Evolutionary conservation across 2,329 filamentous ascomycete genomes (phyloP).

Genomic region (Cladophialophora chaetospira): DNA sequence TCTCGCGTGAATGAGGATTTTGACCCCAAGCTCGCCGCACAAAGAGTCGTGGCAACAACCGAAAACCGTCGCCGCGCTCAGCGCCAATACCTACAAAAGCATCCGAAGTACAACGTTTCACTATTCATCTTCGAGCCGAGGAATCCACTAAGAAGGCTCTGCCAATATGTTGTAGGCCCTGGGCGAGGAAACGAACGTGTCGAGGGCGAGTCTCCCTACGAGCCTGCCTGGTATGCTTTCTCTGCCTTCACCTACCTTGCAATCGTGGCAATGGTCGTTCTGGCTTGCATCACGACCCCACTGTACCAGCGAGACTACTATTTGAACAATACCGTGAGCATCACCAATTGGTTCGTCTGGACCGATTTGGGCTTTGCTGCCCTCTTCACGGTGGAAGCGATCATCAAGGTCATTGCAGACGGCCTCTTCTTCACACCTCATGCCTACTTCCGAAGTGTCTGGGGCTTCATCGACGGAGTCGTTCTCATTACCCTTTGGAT

Average conservation of each 20-base stretch:
- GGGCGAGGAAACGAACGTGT: slow-evolving; percentile 84
- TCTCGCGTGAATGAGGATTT: slow-evolving; percentile 72
- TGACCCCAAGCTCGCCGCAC: slow-evolving; percentile 84
- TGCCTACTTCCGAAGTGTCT: slow-evolving; percentile 92
- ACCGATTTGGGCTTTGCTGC: slow-evolving; percentile 86
- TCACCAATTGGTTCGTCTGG: slow-evolving; percentile 91
- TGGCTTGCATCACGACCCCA: slow-evolving; percentile 92
- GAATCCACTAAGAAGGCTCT: slow-evolving; percentile 77
- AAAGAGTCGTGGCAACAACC: slow-evolving; percentile 81
- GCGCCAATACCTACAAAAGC: slow-evolving; percentile 80
- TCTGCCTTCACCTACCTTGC: slow-evolving; percentile 91
- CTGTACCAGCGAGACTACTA: slow-evolving; percentile 92
- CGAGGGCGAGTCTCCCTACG: slow-evolving; percentile 86
- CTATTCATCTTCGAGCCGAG: slow-evolving; percentile 80
- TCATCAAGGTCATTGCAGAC: slow-evolving; percentile 92
- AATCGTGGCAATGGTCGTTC: slow-evolving; percentile 95
- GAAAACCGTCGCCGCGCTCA: slow-evolving; percentile 84
- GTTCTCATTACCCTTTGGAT: slow-evolving; percentile 94
- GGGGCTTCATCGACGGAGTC: slow-evolving; percentile 92
- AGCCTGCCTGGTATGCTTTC: slow-evolving; percentile 87
- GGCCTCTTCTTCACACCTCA: slow-evolving; percentile 97
- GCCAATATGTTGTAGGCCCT: slow-evolving; percentile 87
- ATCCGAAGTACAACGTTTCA: slow-evolving; percentile 91
- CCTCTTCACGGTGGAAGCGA: slow-evolving; percentile 80
- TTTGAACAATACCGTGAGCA: slow-evolving; percentile 58